Base-by-base conservation (phyloP, 2,329 filamentous ascomycete species). In the Leptosphaerulina australis region DNA sequence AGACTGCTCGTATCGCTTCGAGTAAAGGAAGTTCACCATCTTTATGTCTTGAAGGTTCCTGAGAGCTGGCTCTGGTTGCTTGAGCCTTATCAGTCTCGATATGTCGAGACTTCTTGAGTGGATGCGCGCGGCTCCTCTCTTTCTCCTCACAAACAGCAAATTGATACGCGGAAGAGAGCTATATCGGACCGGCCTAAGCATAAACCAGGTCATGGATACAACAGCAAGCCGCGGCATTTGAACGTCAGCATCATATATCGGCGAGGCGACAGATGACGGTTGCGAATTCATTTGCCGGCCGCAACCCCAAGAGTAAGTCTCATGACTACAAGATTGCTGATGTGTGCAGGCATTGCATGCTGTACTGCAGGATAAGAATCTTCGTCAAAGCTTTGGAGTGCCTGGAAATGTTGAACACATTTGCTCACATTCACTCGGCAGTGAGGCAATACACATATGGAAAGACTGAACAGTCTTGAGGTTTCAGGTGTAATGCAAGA, bases 141-240 rank as follows among this genome's bases (percentile, higher is more conserved):
- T 50, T 45, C 31, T 46, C 41, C 48, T 46, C 41, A 46, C 25
- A 31, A 46, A 31, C 8, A 37, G 36, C 9, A 31, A 51, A 5
- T 41, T 33, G 20, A 46, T 3, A 36, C 22, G 33, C 41, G n/a
- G 14, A 46, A 29, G 31, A 38, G 36, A 46, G 37, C 15, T 43
- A 43, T 51, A 43, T 37, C 37, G 48, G 41, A 30, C 48, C 41
- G 43, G 29, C 7, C 43, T 51, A 43, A 51, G 31, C 36, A 37
- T 31, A 11, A 28, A 26, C 22, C 24, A 25, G 36, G 20, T 26
- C 36, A 51, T 45, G 41, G 41, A 36, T 36, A 33, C 15, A 21
- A 12, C 24, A 31, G 31, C 29, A 31, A 37, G 41, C 48, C 48
- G 48, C 41, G 48, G 48, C 48, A 43, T 41, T 45, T 51, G 48